Evolutionary conservation across 495 filamentous ascomycete genomes (phyloP).

Genomic region (Penicillium atrosanguineum): DNA sequence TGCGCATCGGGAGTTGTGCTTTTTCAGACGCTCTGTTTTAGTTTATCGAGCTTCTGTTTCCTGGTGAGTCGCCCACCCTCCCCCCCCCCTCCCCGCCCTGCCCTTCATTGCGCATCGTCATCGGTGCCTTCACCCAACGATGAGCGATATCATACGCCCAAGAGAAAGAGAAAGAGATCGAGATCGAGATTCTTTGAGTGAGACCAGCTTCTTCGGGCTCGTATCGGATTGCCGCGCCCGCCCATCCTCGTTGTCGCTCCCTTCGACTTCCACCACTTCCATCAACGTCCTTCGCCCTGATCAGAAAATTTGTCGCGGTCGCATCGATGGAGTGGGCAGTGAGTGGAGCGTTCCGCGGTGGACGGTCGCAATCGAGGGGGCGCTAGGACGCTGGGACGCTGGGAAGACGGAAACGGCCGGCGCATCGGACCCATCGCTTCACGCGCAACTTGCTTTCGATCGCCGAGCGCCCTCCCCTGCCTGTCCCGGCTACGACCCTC

Average conservation of each 20-base stretch:
- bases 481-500: not conserved
- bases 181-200: too few species aligned
- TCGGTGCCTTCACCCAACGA: not conserved
- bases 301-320: slow-evolving; percentile 1
- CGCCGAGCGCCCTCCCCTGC: not conserved
- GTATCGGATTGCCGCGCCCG: not conserved
- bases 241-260: too few species aligned
- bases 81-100: slow-evolving; percentile 13
- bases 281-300: not conserved
- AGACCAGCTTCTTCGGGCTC: not conserved
- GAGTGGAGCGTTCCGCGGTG: slow-evolving; percentile 9
- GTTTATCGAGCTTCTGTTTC: slow-evolving; percentile 20
- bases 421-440: slow-evolving; percentile 8
- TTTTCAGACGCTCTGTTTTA: slow-evolving; percentile 27
- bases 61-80: slow-evolving; percentile 26
- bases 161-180: not conserved
- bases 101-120: not conserved
- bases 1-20: slow-evolving; percentile 32
- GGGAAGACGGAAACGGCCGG: slow-evolving; percentile 27
- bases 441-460: not conserved
- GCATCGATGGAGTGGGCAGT: not conserved
- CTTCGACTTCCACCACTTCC: not conserved
- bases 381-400: slow-evolving; percentile 6
- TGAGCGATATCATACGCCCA: not conserved
- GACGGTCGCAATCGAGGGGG: slow-evolving; percentile 25